Conservation (phyloP, 192 early-diverging fungal genomes). For the Backusella mclennaniae region DNA sequence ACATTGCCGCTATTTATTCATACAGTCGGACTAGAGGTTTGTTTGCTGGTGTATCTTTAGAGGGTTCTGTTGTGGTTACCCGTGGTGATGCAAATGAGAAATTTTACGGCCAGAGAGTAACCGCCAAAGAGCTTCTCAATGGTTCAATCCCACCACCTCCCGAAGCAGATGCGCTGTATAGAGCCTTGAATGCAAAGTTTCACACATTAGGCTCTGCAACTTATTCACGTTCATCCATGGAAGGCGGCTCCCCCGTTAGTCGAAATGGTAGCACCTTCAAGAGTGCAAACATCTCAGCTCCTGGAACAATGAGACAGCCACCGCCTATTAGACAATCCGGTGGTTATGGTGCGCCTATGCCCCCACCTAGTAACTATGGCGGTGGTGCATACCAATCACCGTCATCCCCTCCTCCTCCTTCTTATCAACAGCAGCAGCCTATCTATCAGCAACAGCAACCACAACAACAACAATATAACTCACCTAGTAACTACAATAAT, state of each 20-base stretch:
- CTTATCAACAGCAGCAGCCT: neutral
- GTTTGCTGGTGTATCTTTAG: constrained; percentile 76
- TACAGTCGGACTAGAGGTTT: constrained; percentile 90
- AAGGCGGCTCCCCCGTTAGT: neutral
- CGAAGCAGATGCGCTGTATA: constrained; percentile 76
- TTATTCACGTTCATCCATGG: constrained; percentile 15
- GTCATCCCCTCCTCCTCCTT: neutral
- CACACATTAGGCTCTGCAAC: constrained; percentile 22
- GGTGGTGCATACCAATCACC: neutral
- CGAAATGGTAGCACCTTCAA: neutral
- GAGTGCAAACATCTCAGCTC: constrained; percentile 27
- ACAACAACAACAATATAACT: neutral
- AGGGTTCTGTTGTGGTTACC: constrained; percentile 78
- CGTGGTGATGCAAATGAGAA: constrained; percentile 83
- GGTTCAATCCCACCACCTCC: constrained; percentile 75
- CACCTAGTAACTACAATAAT: neutral
- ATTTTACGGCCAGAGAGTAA: constrained; percentile 75
- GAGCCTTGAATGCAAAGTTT: constrained; percentile 57
- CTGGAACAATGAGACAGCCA: constrained; percentile 15
- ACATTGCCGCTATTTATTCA: constrained; percentile 86
- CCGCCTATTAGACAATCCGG: constrained; percentile 9
- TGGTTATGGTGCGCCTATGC: neutral
- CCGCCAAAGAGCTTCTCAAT: constrained; percentile 79
- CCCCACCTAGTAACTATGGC: neutral
- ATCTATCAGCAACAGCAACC: neutral